Evolutionary conservation across 192 early-diverging fungal genomes (phyloP), one percentile per base, ranked within the genome.

Genomic region (Gamsiella multidivaricata): DNA sequence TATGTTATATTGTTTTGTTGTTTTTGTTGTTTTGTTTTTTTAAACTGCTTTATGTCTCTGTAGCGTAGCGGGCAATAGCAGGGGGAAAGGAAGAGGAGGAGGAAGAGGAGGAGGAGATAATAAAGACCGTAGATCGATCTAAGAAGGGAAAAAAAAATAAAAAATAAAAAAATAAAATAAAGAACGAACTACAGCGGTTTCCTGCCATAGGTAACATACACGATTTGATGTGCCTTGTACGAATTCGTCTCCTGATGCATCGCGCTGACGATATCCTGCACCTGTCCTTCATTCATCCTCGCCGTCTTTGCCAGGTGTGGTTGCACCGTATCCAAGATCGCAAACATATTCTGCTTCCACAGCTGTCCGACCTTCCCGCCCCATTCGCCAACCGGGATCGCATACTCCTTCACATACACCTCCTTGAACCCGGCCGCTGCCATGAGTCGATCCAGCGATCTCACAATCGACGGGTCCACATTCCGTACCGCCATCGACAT

Each of bases 291-390:
- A 34, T 34, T 64, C 3, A 64, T 59, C 15, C 56, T 42, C 5
- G 70, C 70, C 2, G 70, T 37, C 7, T 18, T 50, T 17, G 61
- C 62, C 54, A 73, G 32, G 18, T 57, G 46, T 7, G 61, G 61
- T 20, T 32, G 10, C 1, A 65, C 70, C n/a, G 70, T 65, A 4
- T 65, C 47, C 14, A 73, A 33, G 8, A 64, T 28, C 28, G 47
- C 39, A 49, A 73, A 59, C 61, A 60, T 53, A 39, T 73, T 73
- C 33, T 65, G 51, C 53, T 73, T 56, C 70, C 70, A 73, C 29
- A 73, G 29, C 54, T 42, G 28, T 11, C 70, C 70, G 6, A 73
- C 62, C 37, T 73, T 73, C 15, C 62, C 70, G 14, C 70, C 61
- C 70, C 70, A 73, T 11, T 64, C 36, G 7, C 70, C 70, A 10